These are phyloP conservation scores for Suhomyces bokatorum DNA, from an alignment of 1,139 yeast species.

Conservation along the genomic window DNA sequence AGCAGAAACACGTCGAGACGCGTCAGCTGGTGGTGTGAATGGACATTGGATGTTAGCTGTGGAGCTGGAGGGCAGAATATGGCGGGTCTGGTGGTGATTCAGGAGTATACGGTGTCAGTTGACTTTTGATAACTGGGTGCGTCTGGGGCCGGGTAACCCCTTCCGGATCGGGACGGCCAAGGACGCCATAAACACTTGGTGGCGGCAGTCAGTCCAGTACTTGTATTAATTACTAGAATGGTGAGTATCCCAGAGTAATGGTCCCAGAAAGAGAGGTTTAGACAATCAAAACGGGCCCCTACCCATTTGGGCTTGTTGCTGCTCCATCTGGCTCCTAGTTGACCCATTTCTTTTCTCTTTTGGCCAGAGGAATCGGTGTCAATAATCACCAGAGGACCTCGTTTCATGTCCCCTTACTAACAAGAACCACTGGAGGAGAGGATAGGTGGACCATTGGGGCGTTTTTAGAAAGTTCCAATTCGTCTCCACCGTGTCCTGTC, in stretches of 20 bases:
- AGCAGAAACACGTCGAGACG: background rate
- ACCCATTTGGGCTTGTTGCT: background rate
- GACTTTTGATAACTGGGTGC: background rate
- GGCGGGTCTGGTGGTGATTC: background rate
- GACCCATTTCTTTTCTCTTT: background rate
- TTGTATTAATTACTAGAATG: background rate
- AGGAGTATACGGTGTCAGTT: background rate
- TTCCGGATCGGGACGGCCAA: slow-evolving; percentile 4
- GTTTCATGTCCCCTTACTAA: background rate
- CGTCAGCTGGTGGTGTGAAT: background rate
- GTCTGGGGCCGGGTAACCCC: slow-evolving; percentile 3
- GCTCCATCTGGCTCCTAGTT: background rate
- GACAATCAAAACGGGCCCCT: no score
- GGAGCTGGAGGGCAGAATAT: background rate
- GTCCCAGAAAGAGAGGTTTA: no score
- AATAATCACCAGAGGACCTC: no score
- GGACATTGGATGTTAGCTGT: background rate
- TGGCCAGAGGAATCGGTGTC: no score
- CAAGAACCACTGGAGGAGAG: background rate
- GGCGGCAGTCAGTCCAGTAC: background rate
- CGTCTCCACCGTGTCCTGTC: no score
- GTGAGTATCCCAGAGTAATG: background rate
- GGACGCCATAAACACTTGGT: background rate
- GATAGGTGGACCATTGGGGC: background rate
- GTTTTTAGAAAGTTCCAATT: no score